Evolutionary conservation across 2,329 filamentous ascomycete species (phyloP), one percentile per base, ranked within the genome.

Genomic region (Ophiostoma novo-ulmi): DNA sequence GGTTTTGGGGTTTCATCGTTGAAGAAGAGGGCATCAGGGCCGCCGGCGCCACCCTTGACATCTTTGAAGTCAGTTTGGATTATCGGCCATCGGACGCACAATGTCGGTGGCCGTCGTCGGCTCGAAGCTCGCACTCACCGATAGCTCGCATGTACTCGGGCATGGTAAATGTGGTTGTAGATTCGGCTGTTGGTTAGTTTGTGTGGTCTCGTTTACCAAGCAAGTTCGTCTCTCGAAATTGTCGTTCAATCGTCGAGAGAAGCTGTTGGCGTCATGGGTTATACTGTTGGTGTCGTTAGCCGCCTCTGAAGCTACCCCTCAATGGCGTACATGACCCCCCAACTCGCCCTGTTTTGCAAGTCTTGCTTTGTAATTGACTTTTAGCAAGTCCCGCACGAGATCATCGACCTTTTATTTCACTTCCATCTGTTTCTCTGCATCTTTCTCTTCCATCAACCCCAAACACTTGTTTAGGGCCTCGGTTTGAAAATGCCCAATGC

Each of bases 21-120:
- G 77, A 90, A 86, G 80, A 85, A 88, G 72, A 90, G 85, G 69
- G 85, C 81, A 69, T 84, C 82, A 58, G 84, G 82, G 48, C 82
- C 81, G 71, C 88, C 88, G 65, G 79, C 82, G 76, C 85, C 86
- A 76, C 81, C 82, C 75, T 85, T 84, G 79, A 90, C 87, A 74
- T 87, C 87, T 88, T n/a, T 4, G 5, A 8, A 20, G 31, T 64
- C 75, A 66, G 35, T 39, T 64, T 22, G 22, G 22, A 13, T 14
- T 22, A 22, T 63, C 58, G 26, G 35, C 6, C 7, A n/a, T 17
- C n/a, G 1, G 26, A 35, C 7, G 10, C 5, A 11, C 6, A 26
- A 26, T 14, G 22, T 63, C 22, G 7, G 44, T 48, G 2, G 44
- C 11, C 44, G n/a, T 17, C 52, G 52, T n/a, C 52, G 3, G 13